phyloP scores from a whole-genome alignment of 2,329 filamentous ascomycete species.

The Drechslerella stenobrocha region DNA sequence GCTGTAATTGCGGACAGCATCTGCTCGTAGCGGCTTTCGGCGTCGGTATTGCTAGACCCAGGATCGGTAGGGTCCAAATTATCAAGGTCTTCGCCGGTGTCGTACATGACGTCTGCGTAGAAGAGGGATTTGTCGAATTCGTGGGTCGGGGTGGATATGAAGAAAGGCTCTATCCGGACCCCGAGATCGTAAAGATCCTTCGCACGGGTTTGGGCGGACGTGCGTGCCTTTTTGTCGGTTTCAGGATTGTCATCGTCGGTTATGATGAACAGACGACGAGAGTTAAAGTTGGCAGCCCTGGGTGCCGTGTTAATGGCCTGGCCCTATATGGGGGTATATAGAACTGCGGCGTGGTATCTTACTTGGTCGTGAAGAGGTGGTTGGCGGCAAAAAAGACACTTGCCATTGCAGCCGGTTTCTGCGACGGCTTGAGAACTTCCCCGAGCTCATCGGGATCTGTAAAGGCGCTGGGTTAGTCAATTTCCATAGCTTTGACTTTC shows the following conservation, averaged over 20 bases:
- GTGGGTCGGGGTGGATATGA: slow-evolving; percentile 70
- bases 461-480: background rate
- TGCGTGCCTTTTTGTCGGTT: slow-evolving; percentile 70
- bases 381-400: slow-evolving; percentile 94
- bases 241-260: slow-evolving; percentile 93
- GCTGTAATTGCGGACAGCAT: slow-evolving; percentile 86
- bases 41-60: slow-evolving; percentile 65
- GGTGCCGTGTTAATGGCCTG: slow-evolving; percentile 14
- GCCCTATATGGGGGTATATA: too few relatives aligned
- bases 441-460: slow-evolving; percentile 70
- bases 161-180: slow-evolving; percentile 88
- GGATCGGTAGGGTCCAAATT: slow-evolving; percentile 46
- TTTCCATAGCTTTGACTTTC: background rate
- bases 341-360: too few relatives aligned
- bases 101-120: slow-evolving; percentile 95
- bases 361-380: slow-evolving; percentile 88
- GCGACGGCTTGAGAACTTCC: slow-evolving; percentile 70
- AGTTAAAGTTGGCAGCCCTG: slow-evolving; percentile 83
- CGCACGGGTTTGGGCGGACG: slow-evolving; percentile 79
- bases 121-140: slow-evolving; percentile 83
- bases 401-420: slow-evolving; percentile 74
- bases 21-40: slow-evolving; percentile 50
- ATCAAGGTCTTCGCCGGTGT: slow-evolving; percentile 58
- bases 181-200: slow-evolving; percentile 95
- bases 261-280: slow-evolving; percentile 88